Evolutionary conservation across 768 basidiomycete genomes (phyloP), one percentile per base, ranked within the genome.

Genomic region (Suillus subaureus): DNA sequence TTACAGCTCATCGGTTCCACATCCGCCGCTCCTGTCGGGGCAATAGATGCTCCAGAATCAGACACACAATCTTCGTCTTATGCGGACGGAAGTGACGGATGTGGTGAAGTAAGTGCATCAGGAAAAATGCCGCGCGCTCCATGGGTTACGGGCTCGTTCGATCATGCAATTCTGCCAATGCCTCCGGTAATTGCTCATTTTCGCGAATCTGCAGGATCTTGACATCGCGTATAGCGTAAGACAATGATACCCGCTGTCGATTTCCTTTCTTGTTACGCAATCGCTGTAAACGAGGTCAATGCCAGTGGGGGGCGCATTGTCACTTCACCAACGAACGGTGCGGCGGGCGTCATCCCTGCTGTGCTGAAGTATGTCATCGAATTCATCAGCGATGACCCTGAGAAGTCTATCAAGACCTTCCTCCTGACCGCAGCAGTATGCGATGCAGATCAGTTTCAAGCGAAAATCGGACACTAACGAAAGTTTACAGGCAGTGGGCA

Each of bases 251-350:
- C 95, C 0, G 95, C 94, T 1, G 88, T 99, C 78, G 96, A 99
- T 73, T 96, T 96, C 73, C 80, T 99, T 66, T 92, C 91, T 1
- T 94, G 93, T 67, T 98, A 97, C 76, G 96, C 95, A 3, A 96
- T 96, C 62, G 93, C 94, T 21, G 94, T 96, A 15, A 97, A 97
- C 71, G 96, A 97, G 75, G 95, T 97, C 15, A 97, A 97, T 72
- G 96, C 96, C 5, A 85, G 87, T 37, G 96, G 96, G 0, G 96
- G 96, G 0, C 84, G 96, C 39, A 97, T 99, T 61, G 96, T 99
- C 55, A 98, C 96, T 2, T 92, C 93, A 6, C 96, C 93, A 3
- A 96, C 96, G 7, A 96, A 96, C 72, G 96, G 96, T 52, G 94
- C 96, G 0, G 91, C 92, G 12, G 97, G 96, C 8, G 92, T 98